Evolutionary conservation across 371 early-diverging fungal genomes (phyloP), one percentile per base, ranked within the genome.

Genomic region (Chytridiales sp.): DNA sequence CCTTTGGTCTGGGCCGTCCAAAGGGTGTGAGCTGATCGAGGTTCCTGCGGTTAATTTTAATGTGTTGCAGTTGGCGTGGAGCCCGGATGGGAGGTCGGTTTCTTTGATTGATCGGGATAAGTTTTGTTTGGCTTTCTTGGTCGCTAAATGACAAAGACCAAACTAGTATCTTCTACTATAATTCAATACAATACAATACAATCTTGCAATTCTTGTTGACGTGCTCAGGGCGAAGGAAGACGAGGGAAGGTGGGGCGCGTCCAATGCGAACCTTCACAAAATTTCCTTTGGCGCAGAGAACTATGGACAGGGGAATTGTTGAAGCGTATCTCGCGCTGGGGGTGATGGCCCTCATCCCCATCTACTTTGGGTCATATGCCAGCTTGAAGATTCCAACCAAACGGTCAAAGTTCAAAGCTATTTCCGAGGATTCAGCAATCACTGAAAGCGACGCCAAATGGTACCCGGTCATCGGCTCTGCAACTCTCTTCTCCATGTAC

Each of bases 401-500:
- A 64, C 63, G 63, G 40, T 32, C 36, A 22, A 22, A 21, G 24
- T 26, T 22, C 63, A 54, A 50, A 64, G 66, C 41, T 62, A 64
- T 21, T 52, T n/a, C 8, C 61, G 9, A 15, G 17, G 13, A 36
- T 21, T 15, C 55, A 34, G 31, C 50, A 35, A 47, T 35, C 26
- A 17, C 30, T 3, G 32, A 24, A 34, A 60, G 62, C 62, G 97
- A 97, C 73, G 97, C 97, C 24, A 89, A 91, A 72, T 83, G 87
- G 89, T 93, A 94, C 67, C 95, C 97, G 9, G 69, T 95, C 27
- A 85, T 91, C 67, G 97, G 95, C 26, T 94, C 95, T 13, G 76
- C 70, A 21, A 89, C 87, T 9, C 74, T 97, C 3, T 87, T 95
- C 57, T 80, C 85, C 0, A 74, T 97, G 61, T 97, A 94, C 76